phyloP scores from a whole-genome alignment of 1,284 basidiomycete genomes.

The Cryptococcus sp. region DNA sequence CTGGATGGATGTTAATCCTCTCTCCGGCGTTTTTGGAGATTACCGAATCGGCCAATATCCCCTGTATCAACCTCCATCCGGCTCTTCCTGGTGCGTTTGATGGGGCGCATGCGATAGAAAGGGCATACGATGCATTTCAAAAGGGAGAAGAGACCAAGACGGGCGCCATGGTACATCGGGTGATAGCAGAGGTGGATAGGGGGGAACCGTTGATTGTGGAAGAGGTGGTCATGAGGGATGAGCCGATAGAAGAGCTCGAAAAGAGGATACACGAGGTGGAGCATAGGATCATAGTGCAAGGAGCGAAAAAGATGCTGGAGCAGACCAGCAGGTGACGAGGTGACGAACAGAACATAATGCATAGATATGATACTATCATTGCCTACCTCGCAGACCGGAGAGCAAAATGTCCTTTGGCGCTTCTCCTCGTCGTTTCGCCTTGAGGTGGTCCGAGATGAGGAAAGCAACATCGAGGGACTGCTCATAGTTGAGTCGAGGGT shows the following conservation, averaged over 20 bases:
- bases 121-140: constrained; percentile 84
- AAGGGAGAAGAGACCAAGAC: constrained; percentile 68
- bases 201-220: constrained; percentile 80
- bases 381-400: constrained; percentile 23
- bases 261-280: constrained; percentile 73
- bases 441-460: constrained; percentile 46
- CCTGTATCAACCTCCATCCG: constrained; percentile 95
- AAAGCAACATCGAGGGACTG: constrained; percentile 53
- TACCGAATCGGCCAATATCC: constrained; percentile 50
- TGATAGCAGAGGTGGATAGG: constrained; percentile 87
- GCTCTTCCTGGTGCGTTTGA: constrained; percentile 93
- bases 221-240: constrained; percentile 68
- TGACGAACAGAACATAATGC: too few species aligned
- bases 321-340: too few species aligned
- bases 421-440: constrained; percentile 41
- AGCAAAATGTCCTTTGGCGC: constrained; percentile 35
- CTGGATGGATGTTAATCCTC: constrained; percentile 97
- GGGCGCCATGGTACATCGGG: constrained; percentile 91
- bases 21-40: constrained; percentile 52
- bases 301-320: constrained; percentile 63
- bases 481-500: constrained; percentile 53
- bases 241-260: constrained; percentile 70
- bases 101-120: constrained; percentile 80
- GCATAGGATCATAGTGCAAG: constrained; percentile 88
- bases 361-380: constrained; percentile 5